These are phyloP conservation scores for Tricholoma sp. DNA, from an alignment of 768 basidiomycete genomes.

Conservation along the genomic window DNA sequence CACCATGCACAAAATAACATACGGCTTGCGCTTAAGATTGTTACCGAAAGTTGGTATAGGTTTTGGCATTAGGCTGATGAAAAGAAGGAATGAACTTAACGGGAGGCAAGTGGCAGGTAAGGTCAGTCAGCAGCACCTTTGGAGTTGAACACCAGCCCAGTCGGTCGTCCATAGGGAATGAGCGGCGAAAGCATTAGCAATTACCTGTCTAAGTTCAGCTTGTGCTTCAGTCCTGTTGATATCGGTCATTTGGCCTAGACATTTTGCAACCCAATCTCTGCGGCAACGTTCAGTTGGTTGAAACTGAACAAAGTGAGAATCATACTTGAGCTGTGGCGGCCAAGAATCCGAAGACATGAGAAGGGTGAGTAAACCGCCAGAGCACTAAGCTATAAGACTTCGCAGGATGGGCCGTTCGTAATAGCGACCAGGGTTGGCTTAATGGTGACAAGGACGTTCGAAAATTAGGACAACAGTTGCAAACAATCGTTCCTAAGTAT, in stretches of 20 bases:
- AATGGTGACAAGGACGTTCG: neutral
- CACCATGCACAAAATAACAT: slow-evolving; percentile 14
- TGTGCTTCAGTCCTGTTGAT: slow-evolving; percentile 84
- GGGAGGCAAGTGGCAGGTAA: slow-evolving; percentile 1
- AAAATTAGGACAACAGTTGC: neutral
- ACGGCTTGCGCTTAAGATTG: slow-evolving; percentile 70
- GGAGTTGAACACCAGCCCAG: slow-evolving; percentile 83
- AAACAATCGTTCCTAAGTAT: neutral
- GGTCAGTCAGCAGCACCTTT: slow-evolving; percentile 53
- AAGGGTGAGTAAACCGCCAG: slow-evolving; percentile 1
- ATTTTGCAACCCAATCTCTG: slow-evolving; percentile 95
- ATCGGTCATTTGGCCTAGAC: slow-evolving; percentile 87
- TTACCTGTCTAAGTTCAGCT: slow-evolving; percentile 93
- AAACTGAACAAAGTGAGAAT: neutral
- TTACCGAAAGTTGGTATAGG: slow-evolving; percentile 43
- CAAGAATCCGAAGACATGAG: slow-evolving; percentile 73
- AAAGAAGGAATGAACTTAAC: slow-evolving; percentile 2
- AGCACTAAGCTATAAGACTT: neutral
- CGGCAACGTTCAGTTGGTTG: slow-evolving; percentile 12
- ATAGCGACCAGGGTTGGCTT: too few relatives aligned
- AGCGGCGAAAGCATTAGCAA: slow-evolving; percentile 84
- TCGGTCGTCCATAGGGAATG: slow-evolving; percentile 90
- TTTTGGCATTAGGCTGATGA: slow-evolving; percentile 46
- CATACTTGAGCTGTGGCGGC: slow-evolving; percentile 74
- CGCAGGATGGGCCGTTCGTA: neutral